Base-by-base conservation (phyloP, 768 basidiomycete species). In the Gautieria morchelliformis region DNA sequence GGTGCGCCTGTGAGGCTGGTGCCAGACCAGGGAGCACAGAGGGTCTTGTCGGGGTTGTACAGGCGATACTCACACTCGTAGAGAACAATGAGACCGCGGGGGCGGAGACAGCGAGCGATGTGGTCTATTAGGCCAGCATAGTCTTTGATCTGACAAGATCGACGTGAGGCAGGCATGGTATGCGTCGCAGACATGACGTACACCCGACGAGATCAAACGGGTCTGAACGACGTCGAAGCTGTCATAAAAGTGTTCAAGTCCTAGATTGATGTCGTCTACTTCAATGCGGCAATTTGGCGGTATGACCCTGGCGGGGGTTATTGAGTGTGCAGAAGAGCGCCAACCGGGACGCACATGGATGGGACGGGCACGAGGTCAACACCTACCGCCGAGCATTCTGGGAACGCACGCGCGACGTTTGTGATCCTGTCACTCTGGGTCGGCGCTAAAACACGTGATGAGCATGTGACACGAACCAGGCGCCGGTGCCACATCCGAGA, bases 181-280 rank as follows among this genome's bases (percentile, higher is more conserved):
- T n/a, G 20, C 20, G 3, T 9, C 12, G 10, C 17, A 27, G 24
- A 20, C 6, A 49, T 33, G 32, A 39, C 85, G 66, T 64, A 89
- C 88, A 39, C 89, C 89, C 22, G 85, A 81, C 3, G 83, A 77
- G 58, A 90, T 78, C 40, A 89, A 77, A 22, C 84, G 81, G 33
- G 80, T 78, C 64, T 89, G 87, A 0, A 85, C 85, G 15, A 85
- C 83, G 63, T 90, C 78, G 70, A 89, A 90, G 59, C 83, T 78
- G 10, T 83, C 83, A 64, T 85, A 87, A 67, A 83, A 89, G 70
- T 91, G 89, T 62, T 89, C 86, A 22, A 91, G 72, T 3, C 89
- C 88, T 17, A 89, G 79, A 69, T 91, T 91, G 66, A 90, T 82
- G 66, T 91, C 89, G 66, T 90, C 89, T 8, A 89, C 78, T 68